These are phyloP conservation scores for Eruca vesicaria DNA, from an alignment of 441 rosid genomes.

Conservation along the genomic window DNA sequence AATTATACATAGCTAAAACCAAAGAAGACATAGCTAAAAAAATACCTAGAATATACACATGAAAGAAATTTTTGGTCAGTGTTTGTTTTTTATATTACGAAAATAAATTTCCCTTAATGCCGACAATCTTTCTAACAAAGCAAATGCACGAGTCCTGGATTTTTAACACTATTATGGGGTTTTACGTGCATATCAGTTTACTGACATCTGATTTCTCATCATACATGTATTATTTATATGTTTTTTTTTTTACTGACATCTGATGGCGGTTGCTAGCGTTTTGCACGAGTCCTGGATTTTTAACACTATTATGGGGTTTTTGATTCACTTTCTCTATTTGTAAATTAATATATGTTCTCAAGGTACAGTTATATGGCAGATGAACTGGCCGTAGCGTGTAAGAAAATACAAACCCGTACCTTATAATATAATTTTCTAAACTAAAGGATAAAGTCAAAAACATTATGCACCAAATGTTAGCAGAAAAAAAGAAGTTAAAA, in stretches of 20 bases:
- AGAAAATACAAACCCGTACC: conserved; percentile 34
- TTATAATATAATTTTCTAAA: conserved; percentile 11
- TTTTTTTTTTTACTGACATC: too few relatives aligned
- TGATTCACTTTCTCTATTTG: conserved; percentile 13
- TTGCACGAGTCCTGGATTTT: conserved; percentile 28
- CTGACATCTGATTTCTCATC: conserved; percentile 33
- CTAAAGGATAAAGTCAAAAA: conserved; percentile 3
- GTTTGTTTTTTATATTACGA: neutral
- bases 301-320: conserved; percentile 25
- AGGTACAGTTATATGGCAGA: conserved; percentile 31
- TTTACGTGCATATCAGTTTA: conserved; percentile 36
- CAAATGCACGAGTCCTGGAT: conserved; percentile 28
- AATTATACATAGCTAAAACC: too few relatives aligned
- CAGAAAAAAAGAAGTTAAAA: too few relatives aligned
- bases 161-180: conserved; percentile 25
- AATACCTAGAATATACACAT: neutral
- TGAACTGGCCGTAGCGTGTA: conserved; percentile 40
- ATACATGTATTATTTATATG: conserved; percentile 5
- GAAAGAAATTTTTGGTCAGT: conserved; percentile 4
- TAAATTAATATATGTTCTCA: conserved; percentile 20
- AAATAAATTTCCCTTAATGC: neutral
- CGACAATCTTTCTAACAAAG: conserved; percentile 27
- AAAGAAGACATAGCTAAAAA: too few relatives aligned
- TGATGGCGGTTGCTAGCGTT: too few relatives aligned
- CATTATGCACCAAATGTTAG: too few relatives aligned